Percentiles rank a stretch among this genome's conserved stretches.
These are phyloP conservation scores for Tylopilus cervinicoccineus DNA, from an alignment of 768 basidiomycete genomes.

Conservation along the genomic window DNA sequence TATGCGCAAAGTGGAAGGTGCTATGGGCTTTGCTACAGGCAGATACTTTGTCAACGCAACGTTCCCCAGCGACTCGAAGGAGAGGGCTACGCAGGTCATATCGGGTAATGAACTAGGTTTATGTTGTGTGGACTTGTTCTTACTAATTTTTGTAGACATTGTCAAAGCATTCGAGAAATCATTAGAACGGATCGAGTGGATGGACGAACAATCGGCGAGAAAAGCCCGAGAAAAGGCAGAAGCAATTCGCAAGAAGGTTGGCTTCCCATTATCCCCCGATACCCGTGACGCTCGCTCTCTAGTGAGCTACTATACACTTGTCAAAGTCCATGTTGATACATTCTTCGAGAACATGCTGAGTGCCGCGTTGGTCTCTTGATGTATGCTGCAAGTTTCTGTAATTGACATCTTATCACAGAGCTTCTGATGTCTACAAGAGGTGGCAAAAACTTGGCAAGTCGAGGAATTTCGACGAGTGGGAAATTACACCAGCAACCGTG, in stretches of 20 bases:
- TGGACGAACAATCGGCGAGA: constrained; percentile 78
- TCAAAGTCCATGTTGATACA: constrained; percentile 58
- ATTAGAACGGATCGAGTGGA: constrained; percentile 77
- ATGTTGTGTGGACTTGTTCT: neutral
- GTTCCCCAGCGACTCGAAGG: constrained; percentile 73
- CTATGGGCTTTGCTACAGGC: constrained; percentile 86
- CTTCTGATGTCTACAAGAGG: constrained; percentile 56
- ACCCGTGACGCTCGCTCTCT: constrained; percentile 68
- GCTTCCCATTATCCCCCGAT: constrained; percentile 86
- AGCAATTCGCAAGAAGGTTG: constrained; percentile 72
- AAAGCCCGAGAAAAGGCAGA: constrained; percentile 82
- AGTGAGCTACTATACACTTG: constrained; percentile 65
- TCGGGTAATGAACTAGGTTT: constrained; percentile 43
- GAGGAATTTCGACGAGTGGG: constrained; percentile 74
- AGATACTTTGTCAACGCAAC: constrained; percentile 85
- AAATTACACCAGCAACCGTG: constrained; percentile 83
- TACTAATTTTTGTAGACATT: constrained; percentile 49
- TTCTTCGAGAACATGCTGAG: constrained; percentile 86
- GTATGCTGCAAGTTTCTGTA: neutral
- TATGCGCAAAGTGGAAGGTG: constrained; percentile 61
- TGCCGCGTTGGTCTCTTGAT: constrained; percentile 40
- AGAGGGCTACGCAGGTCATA: constrained; percentile 81
- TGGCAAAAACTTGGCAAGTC: constrained; percentile 74
- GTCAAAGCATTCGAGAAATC: constrained; percentile 80
- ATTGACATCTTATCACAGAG: constrained; percentile 34